A percentile compares a stretch with the other conserved stretches of the same genome.
These are phyloP conservation scores for Fraxinus velutina DNA, from an alignment of 305 asterid species.

Conservation along the genomic window DNA sequence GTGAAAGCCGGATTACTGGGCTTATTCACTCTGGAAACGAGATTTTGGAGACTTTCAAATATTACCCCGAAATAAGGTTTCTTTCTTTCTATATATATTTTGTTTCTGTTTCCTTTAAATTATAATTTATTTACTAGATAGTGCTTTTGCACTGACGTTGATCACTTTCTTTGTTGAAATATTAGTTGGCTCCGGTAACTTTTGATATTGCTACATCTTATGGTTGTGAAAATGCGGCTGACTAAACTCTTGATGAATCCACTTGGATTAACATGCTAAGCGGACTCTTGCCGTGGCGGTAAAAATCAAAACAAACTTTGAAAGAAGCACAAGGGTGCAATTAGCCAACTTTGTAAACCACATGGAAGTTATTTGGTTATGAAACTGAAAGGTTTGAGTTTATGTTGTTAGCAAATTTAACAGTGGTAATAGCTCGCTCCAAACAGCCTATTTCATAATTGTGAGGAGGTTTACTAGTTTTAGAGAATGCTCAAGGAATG, in stretches of 20 bases:
- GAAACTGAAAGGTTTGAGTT: background rate
- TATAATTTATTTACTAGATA: background rate
- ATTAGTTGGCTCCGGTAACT: background rate
- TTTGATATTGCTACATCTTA: background rate
- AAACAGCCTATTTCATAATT: background rate
- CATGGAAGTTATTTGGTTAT: background rate
- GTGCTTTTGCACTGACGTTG: background rate
- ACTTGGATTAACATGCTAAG: background rate
- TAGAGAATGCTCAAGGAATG: background rate
- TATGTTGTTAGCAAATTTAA: background rate
- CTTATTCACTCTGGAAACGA: conserved; percentile 84
- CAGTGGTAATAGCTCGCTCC: background rate
- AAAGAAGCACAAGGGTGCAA: background rate
- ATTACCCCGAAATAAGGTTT: conserved; percentile 81
- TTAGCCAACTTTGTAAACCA: background rate
- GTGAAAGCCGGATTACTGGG: conserved; percentile 83
- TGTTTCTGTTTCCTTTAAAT: conserved; percentile 13
- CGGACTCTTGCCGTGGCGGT: background rate
- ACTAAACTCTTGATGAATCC: background rate
- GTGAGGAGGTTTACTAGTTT: background rate
- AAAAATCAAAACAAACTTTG: background rate
- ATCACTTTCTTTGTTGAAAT: background rate
- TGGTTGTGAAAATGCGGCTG: background rate
- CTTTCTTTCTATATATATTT: conserved; percentile 12
- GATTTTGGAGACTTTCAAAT: conserved; percentile 78